phyloP scores from a whole-genome alignment of 345 rosid genomes.

The Chamaenerion angustifolium region DNA sequence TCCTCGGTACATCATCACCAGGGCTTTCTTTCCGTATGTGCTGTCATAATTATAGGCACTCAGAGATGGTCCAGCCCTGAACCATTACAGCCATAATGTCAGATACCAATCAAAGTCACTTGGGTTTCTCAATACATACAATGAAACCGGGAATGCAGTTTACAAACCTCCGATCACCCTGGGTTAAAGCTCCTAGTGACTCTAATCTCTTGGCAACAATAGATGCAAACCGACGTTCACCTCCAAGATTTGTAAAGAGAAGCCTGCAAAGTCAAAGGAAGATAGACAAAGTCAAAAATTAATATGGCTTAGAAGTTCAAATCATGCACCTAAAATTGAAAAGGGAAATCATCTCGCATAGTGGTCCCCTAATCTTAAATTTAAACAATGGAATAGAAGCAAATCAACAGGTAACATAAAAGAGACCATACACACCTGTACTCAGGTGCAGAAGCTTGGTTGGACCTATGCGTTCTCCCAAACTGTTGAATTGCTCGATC shows the following conservation, averaged over 20 bases:
- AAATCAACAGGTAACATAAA: not conserved
- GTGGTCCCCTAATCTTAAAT: too few species aligned
- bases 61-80: slow-evolving; percentile 92
- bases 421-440: slow-evolving; percentile 45
- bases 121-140: not conserved
- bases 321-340: not conserved
- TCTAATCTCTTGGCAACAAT: slow-evolving; percentile 96
- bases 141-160: not conserved
- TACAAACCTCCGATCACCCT: slow-evolving; percentile 88
- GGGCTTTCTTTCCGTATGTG: slow-evolving; percentile 77
- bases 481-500: slow-evolving; percentile 98
- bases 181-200: slow-evolving; percentile 95
- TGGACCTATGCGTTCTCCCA: slow-evolving; percentile 96
- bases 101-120: slow-evolving; percentile 6
- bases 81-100: slow-evolving; percentile 12
- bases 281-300: not conserved
- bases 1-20: slow-evolving; percentile 92
- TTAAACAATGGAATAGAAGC: slow-evolving; percentile 5
- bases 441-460: slow-evolving; percentile 97
- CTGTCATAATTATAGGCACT: slow-evolving; percentile 96
- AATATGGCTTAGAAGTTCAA: too few species aligned
- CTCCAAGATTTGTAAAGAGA: slow-evolving; percentile 87
- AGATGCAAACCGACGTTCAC: slow-evolving; percentile 99
- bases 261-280: slow-evolving; percentile 29
- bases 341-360: not conserved